Base-by-base conservation (phyloP, 225 moss, liverwort and hornwort species). In the Polytrichum commune region DNA sequence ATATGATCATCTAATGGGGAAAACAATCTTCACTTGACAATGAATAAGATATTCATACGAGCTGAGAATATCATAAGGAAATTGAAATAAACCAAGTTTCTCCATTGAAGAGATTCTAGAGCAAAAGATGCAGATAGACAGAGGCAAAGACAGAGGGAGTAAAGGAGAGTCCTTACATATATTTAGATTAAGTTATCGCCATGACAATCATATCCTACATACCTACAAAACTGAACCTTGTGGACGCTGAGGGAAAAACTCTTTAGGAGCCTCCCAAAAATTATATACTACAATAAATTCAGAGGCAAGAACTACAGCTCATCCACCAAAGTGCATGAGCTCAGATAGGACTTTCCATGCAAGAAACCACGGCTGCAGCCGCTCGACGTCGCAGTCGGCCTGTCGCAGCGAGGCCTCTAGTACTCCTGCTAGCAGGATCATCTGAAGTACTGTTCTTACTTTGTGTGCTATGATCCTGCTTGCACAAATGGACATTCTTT, bases 141-240 rank as follows among this genome's bases (percentile, higher is more conserved):
- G 32, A 32, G 32, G 3, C 6, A 7, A 7, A 7, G 8, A 30
- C 7, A 32, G 7, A 32, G 8, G 8, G 46, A 13, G 13, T 4
- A 13, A 38, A 10, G 1, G 46, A 46, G 46, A 10, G 16, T 13
- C 13, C 13, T 16, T 46, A 46, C 46, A 46, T 46, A 46, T 46
- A 13, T 3, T 3, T 13, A 46, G 46, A 46, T 46, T 46, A 46
- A 46, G 46, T 8, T 46, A 60, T 6, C 20, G n/a, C 60, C 60
- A 60, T 24, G 24, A 24, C 24, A 24, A 22, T 23, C n/a, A 60
- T 60, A 60, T 20, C 24, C 60, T 60, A 60, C 60, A 60, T 28
- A 63, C 62, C 62, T 63, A 16, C 62, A 63, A 63, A 63, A 63
- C 18, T 63, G 62, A 63, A 63, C 62, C 62, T 20, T 63, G 62